phyloP scores from a whole-genome alignment of 208 protist species.

The Crithidia bombi region DNA sequence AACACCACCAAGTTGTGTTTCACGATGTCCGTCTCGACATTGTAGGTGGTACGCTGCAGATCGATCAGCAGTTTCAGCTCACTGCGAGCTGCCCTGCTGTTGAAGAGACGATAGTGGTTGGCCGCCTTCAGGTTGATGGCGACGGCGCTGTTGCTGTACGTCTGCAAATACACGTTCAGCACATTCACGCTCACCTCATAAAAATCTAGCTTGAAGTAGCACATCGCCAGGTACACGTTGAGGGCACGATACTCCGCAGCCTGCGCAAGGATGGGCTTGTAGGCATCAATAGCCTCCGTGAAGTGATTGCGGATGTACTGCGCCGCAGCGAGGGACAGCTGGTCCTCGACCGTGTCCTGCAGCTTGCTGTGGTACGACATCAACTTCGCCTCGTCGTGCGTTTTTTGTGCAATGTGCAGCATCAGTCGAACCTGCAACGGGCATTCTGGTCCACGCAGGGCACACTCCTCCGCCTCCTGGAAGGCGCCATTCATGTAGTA shows the following conservation, averaged over 20 bases:
- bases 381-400: conserved; percentile 92
- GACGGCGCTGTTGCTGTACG: conserved; percentile 91
- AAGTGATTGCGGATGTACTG: conserved; percentile 96
- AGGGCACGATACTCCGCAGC: conserved; percentile 93
- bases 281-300: conserved; percentile 97
- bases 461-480: conserved; percentile 91
- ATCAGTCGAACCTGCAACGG: conserved; percentile 93
- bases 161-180: conserved; percentile 91
- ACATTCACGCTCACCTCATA: conserved; percentile 95
- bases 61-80: conserved; percentile 94
- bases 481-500: conserved; percentile 86
- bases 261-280: conserved; percentile 96
- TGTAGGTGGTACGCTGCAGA: conserved; percentile 87
- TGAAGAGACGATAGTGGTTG: conserved; percentile 95
- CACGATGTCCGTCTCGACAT: conserved; percentile 93
- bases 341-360: conserved; percentile 89
- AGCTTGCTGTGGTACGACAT: conserved; percentile 94
- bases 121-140: conserved; percentile 98
- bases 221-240: conserved; percentile 97
- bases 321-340: conserved; percentile 94
- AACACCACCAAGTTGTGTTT: conserved; percentile 98
- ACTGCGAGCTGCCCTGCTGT: conserved; percentile 92
- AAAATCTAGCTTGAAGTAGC: conserved; percentile 99
- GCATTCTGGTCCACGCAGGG: conserved; percentile 76
- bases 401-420: conserved; percentile 95